Percentiles rank a stretch among this genome's conserved stretches.
Evolutionary conservation across 805 yeast species (phyloP).

Genomic region (Metschnikowia peoriensis): DNA sequence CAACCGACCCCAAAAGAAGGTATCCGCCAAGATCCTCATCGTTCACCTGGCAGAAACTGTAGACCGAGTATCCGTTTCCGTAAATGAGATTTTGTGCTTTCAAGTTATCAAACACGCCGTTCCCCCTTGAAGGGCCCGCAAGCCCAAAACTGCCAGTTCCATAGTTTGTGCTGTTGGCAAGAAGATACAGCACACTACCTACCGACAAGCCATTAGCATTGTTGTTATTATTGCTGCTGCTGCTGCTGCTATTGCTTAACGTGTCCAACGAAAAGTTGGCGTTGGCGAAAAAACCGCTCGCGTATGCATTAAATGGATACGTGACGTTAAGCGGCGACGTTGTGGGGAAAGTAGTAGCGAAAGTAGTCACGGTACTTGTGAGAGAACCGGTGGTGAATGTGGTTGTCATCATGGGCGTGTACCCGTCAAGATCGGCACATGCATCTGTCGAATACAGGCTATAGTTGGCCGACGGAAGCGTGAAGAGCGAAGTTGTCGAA

Average conservation of each 20-base stretch:
- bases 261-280: constrained; percentile 21
- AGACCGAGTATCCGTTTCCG: constrained; percentile 32
- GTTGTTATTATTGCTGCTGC: constrained; percentile 10
- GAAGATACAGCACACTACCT: constrained; percentile 26
- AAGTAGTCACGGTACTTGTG: constrained; percentile 9
- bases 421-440: no score
- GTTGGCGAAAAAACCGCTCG: constrained; percentile 26
- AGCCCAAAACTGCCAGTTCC: constrained; percentile 38
- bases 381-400: constrained; percentile 5
- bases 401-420: constrained; percentile 10
- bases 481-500: not conserved
- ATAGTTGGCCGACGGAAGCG: no score
- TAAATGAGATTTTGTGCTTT: constrained; percentile 20
- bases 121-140: constrained; percentile 25
- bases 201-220: constrained; percentile 15
- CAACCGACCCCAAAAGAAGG: constrained; percentile 60
- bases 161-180: constrained; percentile 15
- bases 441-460: no score
- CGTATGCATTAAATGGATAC: constrained; percentile 27
- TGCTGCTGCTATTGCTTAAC: no score
- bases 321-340: constrained; percentile 21
- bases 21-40: constrained; percentile 24
- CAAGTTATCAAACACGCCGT: constrained; percentile 30
- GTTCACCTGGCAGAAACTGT: constrained; percentile 25
- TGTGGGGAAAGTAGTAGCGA: constrained; percentile 17